phyloP scores from a whole-genome alignment of 257 asterid species.

The Nemophila menziesii region DNA sequence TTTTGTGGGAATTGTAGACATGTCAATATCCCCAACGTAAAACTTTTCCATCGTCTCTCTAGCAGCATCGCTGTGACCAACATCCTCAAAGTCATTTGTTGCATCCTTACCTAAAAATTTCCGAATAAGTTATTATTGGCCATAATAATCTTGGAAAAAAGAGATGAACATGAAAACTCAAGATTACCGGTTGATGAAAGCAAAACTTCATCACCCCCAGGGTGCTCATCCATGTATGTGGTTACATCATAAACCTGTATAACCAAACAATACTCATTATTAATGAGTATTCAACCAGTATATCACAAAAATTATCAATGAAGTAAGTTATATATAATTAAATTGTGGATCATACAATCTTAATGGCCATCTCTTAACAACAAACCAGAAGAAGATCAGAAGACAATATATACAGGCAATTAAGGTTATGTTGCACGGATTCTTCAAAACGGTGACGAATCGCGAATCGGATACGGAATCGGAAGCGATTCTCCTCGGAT shows the following conservation, averaged over 20 bases:
- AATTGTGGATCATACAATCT: background rate
- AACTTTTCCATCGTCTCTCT: conserved; percentile 41
- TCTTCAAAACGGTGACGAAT: no score
- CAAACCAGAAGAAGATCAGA: background rate
- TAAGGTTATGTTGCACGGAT: no score
- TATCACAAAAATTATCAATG: no score
- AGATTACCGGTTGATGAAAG: conserved; percentile 21
- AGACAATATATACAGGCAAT: no score
- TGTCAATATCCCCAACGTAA: conserved; percentile 39
- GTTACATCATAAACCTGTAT: conserved; percentile 16
- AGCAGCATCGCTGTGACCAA: conserved; percentile 48
- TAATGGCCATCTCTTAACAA: background rate
- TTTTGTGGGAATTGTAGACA: conserved; percentile 15
- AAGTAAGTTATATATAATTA: no score
- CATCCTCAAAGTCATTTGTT: conserved; percentile 29
- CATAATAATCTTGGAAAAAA: background rate
- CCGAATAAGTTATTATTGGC: background rate
- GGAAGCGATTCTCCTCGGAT: no score
- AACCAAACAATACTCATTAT: background rate
- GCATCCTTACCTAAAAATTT: conserved; percentile 21
- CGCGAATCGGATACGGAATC: no score
- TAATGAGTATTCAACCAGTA: background rate
- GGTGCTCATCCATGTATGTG: conserved; percentile 18
- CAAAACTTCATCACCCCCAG: conserved; percentile 20
- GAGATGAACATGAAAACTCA: background rate